Evolutionary conservation across 164 flowering plant genomes (phyloP).

Genomic region (Nymphaea colorata): DNA sequence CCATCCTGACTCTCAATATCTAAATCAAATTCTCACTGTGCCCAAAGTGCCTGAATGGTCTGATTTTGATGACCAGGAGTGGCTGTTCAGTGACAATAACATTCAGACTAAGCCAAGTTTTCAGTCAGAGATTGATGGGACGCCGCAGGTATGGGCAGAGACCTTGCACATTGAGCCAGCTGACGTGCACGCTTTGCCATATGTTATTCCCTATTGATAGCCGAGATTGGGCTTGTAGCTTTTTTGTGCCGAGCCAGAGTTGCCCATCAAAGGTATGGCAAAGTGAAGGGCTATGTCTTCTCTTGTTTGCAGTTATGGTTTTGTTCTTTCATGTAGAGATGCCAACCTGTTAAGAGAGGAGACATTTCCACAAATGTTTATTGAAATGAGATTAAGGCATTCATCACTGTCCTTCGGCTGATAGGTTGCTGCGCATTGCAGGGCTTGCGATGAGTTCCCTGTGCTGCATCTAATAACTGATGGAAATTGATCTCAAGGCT

Average conservation of each 20-base stretch:
- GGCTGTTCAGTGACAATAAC: constrained; percentile 32
- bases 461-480: background rate
- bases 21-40: constrained; percentile 38
- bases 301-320: background rate
- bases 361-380: background rate
- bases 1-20: constrained; percentile 60
- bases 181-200: constrained; percentile 66
- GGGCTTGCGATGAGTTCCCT: background rate
- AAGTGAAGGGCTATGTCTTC: background rate
- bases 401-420: background rate
- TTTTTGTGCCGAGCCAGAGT: constrained; percentile 1
- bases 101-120: constrained; percentile 17
- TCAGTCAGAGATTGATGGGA: constrained; percentile 7
- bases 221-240: background rate
- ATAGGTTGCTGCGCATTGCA: background rate
- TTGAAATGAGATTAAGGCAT: background rate
- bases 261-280: background rate
- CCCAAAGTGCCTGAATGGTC: constrained; percentile 55
- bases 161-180: constrained; percentile 44
- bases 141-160: constrained; percentile 53
- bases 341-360: background rate
- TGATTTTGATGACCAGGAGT: constrained; percentile 50
- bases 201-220: constrained; percentile 65
- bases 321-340: background rate
- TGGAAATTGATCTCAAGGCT: background rate